Conservation (phyloP, 1,139 yeast species). For the Hyphopichia wangnamkhiaoensis region DNA sequence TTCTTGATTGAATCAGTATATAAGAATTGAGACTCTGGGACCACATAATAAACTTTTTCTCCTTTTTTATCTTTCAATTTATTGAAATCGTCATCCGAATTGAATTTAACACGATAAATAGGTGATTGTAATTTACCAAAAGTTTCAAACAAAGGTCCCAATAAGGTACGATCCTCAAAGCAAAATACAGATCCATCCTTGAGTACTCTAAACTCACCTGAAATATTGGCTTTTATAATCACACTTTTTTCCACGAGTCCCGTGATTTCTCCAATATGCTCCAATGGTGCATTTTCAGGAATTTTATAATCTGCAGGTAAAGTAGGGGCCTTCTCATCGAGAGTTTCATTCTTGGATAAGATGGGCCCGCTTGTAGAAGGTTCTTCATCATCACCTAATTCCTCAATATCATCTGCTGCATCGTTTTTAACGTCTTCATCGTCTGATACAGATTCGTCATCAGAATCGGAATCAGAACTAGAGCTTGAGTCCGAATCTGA, state of each 20-base stretch:
- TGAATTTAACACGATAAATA: constrained; percentile 72
- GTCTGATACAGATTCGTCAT: constrained; percentile 22
- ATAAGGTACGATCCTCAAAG: constrained; percentile 63
- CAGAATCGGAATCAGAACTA: constrained; percentile 10
- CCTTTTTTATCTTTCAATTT: constrained; percentile 53
- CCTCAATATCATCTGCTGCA: constrained; percentile 17
- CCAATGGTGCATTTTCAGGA: constrained; percentile 62
- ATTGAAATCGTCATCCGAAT: constrained; percentile 50
- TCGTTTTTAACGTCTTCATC: constrained; percentile 18
- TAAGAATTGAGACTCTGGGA: constrained; percentile 75
- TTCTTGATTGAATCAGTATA: constrained; percentile 71
- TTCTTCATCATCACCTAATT: constrained; percentile 37
- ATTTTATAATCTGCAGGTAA: constrained; percentile 70
- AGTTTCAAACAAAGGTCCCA: constrained; percentile 88
- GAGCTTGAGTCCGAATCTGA: constrained; percentile 10
- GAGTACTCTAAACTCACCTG: constrained; percentile 84
- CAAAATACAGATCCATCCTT: constrained; percentile 83
- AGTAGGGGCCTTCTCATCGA: constrained; percentile 66
- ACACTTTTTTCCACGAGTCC: constrained; percentile 73
- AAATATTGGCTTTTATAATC: constrained; percentile 68
- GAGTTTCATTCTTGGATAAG: constrained; percentile 71
- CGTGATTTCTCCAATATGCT: constrained; percentile 69
- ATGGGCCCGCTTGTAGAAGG: constrained; percentile 60
- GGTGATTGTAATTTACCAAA: constrained; percentile 92
- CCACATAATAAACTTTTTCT: constrained; percentile 68